Evolutionary conservation across 2,329 filamentous ascomycete species (phyloP), one percentile per base, ranked within the genome.

Genomic region (Verticillium nubilum): DNA sequence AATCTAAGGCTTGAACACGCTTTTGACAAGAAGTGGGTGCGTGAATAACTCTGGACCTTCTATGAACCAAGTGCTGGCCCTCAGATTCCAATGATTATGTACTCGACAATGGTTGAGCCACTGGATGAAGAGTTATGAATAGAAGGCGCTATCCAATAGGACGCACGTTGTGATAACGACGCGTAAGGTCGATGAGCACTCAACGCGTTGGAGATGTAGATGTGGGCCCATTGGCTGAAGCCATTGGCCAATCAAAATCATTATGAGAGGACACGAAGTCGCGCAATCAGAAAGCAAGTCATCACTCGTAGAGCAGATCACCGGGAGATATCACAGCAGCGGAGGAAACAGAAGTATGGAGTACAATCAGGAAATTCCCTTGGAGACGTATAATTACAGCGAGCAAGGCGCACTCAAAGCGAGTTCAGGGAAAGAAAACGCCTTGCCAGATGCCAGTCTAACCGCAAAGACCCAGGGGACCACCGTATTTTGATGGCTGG

Each of bases 341-440:
- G 12, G n/a, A 12, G 19, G 10, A 25, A 52, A 17, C 25, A 33
- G 19, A 42, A 52, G 52, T 53, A 53, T 68, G 65, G 67, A 70
- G 68, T 73, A 74, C 70, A 74, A 70, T 73, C 71, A 73, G 71
- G 78, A 79, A 82, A 80, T 82, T 81, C 80, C 80, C 74, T 80
- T 79, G 37, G 55, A 47, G 76, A 76, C 80, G 74, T 82, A 83
- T 84, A 84, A 84, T 84, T 85, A 85, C 82, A 85, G 78, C 80
- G 81, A 80, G 75, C 73, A 77, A 77, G 75, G 76, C 75, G 74
- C 74, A 73, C 71, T 74, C 70, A 70, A 69, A 65, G 74, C 76
- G 76, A 68, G 75, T 73, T 74, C 75, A 73, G 69, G 69, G 66
- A 73, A 70, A 70, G 61, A 76, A 73, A 74, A 77, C 75, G 75